Base-by-base conservation (phyloP, 2,329 filamentous ascomycete species). In the Falciphora oryzae region DNA sequence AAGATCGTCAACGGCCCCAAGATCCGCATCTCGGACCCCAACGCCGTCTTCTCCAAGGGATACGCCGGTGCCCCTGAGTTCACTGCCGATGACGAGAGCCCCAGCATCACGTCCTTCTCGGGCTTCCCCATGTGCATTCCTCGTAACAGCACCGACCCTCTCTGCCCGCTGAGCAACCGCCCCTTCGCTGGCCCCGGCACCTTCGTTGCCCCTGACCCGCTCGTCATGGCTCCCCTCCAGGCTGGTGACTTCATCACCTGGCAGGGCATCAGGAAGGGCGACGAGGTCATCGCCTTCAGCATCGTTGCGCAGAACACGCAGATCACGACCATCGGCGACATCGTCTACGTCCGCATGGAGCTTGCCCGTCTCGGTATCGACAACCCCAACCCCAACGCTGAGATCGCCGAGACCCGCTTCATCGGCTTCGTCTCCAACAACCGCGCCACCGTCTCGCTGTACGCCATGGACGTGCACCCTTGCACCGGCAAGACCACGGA, bases 91-190 rank as follows among this genome's bases (percentile, higher is more conserved):
- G 80, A 81, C 64, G 73, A 78, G 65, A 83, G 77, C 65, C 81
- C 81, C 0, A 79, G 76, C 62, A 75, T 83, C 63, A 76, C 75
- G 2, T 77, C 79, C 1, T 83, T 81, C 70, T 79, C 77, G 16
- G 81, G 81, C 0, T 83, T 82, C 62, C 81, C 81, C 2, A 83
- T 83, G 80, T 83, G 81, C 65, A 78, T 83, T 25, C 80, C 79
- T 0, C 74, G 81, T 22, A 77, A 76, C 28, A 65, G 71, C 29
- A 73, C 72, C 1, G 76, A 78, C 32, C 72, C 75, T 0, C 67
- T 75, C 1, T 78, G 75, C 61, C 75, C 75, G 4, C 38, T 72
- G 6, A 71, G 68, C 29, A 76, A 77, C 63, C 69, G 76, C 1
- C 75, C 75, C 0, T 72, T 74, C 58, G 64, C 69, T 2, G 72